A percentile compares a stretch with the other conserved stretches of the same genome.
phyloP scores from a whole-genome alignment of 768 basidiomycete genomes.

The Suillus lakei region DNA sequence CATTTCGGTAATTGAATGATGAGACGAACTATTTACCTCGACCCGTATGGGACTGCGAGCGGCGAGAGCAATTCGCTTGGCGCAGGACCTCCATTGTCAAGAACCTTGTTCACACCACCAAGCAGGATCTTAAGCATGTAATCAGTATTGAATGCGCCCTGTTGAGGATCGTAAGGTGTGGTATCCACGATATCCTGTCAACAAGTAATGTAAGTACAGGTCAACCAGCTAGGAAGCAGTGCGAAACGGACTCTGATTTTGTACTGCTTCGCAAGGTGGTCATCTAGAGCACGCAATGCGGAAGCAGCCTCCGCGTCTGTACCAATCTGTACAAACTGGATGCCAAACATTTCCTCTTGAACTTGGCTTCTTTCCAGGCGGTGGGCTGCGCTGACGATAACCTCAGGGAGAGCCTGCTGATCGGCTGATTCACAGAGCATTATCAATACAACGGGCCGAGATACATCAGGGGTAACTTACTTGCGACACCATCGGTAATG shows the following conservation, averaged over 20 bases:
- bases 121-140: slow-evolving; percentile 15
- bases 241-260: slow-evolving; percentile 7
- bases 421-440: slow-evolving; percentile 18
- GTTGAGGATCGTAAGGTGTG: slow-evolving; percentile 27
- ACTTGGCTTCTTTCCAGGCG: slow-evolving; percentile 34
- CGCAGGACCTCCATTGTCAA: slow-evolving; percentile 12
- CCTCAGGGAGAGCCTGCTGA: slow-evolving; percentile 13
- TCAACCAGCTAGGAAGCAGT: background rate
- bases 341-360: slow-evolving; percentile 37
- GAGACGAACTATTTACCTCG: background rate
- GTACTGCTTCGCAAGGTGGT: slow-evolving; percentile 23
- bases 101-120: slow-evolving; percentile 9
- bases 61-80: slow-evolving; percentile 19
- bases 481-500: slow-evolving; percentile 36
- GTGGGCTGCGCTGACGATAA: slow-evolving; percentile 32
- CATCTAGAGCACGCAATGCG: slow-evolving; percentile 39
- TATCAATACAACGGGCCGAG: background rate
- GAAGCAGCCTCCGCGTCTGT: slow-evolving; percentile 30
- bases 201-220: background rate
- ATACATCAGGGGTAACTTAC: slow-evolving; percentile 22
- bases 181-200: slow-evolving; percentile 47
- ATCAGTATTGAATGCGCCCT: slow-evolving; percentile 12
- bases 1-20: background rate
- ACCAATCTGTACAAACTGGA: slow-evolving; percentile 46
- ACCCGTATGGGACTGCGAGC: background rate